Percentiles rank a stretch among this genome's conserved stretches.
Conservation (phyloP, 352 stramenopile genomes). For the Phytophthora chlamydospora region DNA sequence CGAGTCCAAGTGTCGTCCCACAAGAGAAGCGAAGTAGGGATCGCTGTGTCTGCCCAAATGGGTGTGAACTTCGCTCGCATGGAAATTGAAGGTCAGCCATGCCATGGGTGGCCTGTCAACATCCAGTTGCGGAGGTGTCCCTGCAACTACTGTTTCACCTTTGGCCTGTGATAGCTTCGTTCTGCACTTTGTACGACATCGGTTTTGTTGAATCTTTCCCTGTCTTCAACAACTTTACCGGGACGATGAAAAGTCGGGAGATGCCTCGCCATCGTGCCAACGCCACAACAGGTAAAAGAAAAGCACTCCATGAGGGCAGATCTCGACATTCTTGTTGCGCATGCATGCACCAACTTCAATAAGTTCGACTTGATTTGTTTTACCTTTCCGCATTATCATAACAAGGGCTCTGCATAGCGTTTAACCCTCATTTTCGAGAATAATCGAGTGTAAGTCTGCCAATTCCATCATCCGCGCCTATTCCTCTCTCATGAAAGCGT, state of each 20-base stretch:
- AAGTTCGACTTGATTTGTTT: constrained; percentile 17
- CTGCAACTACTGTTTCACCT: too few relatives aligned
- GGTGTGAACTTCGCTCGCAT: too few relatives aligned
- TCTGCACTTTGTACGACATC: too few relatives aligned
- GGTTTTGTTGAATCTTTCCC: too few relatives aligned
- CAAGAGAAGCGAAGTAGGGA: too few relatives aligned
- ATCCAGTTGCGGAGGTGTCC: too few relatives aligned
- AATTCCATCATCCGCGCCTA: constrained; percentile 4
- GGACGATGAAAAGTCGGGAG: constrained; percentile 5
- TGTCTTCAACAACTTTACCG: too few relatives aligned
- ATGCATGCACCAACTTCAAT: constrained; percentile 15
- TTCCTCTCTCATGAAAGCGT: constrained; percentile 12
- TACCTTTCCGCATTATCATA: constrained; percentile 18
- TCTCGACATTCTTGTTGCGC: constrained; percentile 9
- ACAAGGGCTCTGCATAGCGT: not conserved
- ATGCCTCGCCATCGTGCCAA: constrained; percentile 7
- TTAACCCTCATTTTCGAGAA: constrained; percentile 12
- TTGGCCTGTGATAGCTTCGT: too few relatives aligned
- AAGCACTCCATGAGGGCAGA: constrained; percentile 5
- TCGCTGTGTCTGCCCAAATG: too few relatives aligned
- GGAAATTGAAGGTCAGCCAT: too few relatives aligned
- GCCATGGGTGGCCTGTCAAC: too few relatives aligned
- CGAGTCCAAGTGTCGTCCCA: too few relatives aligned
- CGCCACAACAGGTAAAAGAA: constrained; percentile 16
- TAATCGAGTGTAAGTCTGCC: constrained; percentile 12